Base-by-base conservation (phyloP, 148 eudicot species). In the Limonium bicolor region DNA sequence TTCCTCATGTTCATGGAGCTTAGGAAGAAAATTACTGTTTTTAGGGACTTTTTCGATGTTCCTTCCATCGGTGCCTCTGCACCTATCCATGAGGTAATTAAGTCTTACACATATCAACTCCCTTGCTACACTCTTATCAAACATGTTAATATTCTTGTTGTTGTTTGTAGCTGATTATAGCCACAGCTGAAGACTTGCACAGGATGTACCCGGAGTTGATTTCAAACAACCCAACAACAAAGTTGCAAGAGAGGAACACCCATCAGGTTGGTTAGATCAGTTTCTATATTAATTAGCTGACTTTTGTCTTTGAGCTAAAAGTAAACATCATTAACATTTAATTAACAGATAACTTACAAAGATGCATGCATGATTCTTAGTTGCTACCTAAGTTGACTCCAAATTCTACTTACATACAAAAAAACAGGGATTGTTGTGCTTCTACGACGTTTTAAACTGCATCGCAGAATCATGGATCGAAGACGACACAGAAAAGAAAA, bases 31-130 rank as follows among this genome's bases (percentile, higher is more conserved):
- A 61, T 85, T 55, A 63, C 63, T 48, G 57, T 59, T 46, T 78
- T 92, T 42, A 66, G 95, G 52, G 90, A 92, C 54, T 66, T 84
- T 17, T 68, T 85, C 23, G 99, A 92, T 62, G 56, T 92, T 25
- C 71, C 95, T 45, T 83, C 95, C 5, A 68, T 78, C 13, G 48
- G 28, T 28, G 74, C 70, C 26, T 81, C 95, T 20, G 64, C 74
- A 62, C 74, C 90, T 13, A 63, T 73, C 20, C 67, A 68, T 24
- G 83, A 85, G 76, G 99, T 92, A 62, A 43, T 43, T 9, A 10
- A 43, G 16, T 24, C 10, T 20, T 0, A 20, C 38, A 17, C 8
- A 11, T 1, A 16, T 27, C 29, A 19, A 27, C 30, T 49, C 41
- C 20, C 16, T 6, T 11, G 8, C 28, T 3, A 26, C 48, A 36